Evolutionary conservation across 352 stramenopile species (phyloP), one percentile per base, ranked within the genome.

Genomic region (Globisporangium emineosum): DNA sequence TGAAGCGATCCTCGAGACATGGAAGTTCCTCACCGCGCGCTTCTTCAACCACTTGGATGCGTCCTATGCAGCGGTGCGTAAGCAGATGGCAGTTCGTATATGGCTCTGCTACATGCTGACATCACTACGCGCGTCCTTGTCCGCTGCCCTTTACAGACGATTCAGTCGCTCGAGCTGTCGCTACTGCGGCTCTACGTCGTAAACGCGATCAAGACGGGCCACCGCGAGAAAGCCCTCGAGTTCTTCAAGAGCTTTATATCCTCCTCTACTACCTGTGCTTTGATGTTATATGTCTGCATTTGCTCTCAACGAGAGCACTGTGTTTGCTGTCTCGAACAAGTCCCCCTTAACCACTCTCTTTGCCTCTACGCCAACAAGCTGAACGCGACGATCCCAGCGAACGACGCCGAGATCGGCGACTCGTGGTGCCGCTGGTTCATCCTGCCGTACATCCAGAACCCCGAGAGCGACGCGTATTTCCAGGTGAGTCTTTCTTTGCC

Each of bases 391-490:
- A 57, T 79, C 21, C 59, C 70, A 32, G 67, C 25, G 25, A 63
- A 67, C 25, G 66, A 57, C 15, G 62, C 40, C 5, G 40, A 47
- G 40, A 23, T 58, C 5, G 40, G 60, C 2, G 79, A 91, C 43
- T 84, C 79, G 42, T 94, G 86, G 86, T 76, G 75, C 69, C 81
- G 81, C 17, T 94, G 86, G 86, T 94, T 94, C 70, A 89, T 91
- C 35, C 66, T 92, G 51, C 86, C 86, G 9, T 94, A 89, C 69
- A 82, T 92, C 23, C 77, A 88, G 21, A 71, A 79, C n/a, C 81
- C 86, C 4, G 86, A 92, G 65, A 78, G 35, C 5, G 86, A 94
- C 52, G 45, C 81, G 12, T 91, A 90, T 62, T 94, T 94, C 47
- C 77, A 83, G 33, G 70, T 81, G 57, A 42, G 75, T 76, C 27